A percentile compares a stretch with the other conserved stretches of the same genome.
phyloP scores from a whole-genome alignment of 768 basidiomycete genomes.

The Rhodocollybia butyracea region DNA sequence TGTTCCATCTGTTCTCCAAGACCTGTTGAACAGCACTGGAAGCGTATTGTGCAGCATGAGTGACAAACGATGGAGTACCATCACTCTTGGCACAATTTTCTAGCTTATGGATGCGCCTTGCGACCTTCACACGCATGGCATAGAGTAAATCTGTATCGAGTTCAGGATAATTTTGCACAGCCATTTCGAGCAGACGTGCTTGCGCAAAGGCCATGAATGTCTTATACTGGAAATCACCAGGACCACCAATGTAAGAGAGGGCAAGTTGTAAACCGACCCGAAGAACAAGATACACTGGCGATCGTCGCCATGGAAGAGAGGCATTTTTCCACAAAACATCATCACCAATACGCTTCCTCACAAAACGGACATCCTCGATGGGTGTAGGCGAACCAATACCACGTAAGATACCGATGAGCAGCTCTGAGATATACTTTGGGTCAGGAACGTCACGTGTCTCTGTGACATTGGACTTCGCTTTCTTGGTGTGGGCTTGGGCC shows the following conservation, averaged over 20 bases:
- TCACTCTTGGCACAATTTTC: constrained; percentile 6
- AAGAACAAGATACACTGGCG: constrained; percentile 46
- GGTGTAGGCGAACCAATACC: constrained; percentile 35
- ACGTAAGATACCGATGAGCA: constrained; percentile 45
- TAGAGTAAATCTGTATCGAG: constrained; percentile 33
- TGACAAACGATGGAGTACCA: constrained; percentile 17
- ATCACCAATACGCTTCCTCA: constrained; percentile 43
- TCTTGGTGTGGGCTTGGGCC: constrained; percentile 29
- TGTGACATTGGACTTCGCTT: constrained; percentile 29
- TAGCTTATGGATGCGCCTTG: constrained; percentile 36
- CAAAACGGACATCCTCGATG: constrained; percentile 22
- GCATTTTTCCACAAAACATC: constrained; percentile 38
- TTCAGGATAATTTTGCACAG: constrained; percentile 10
- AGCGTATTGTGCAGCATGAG: constrained; percentile 15
- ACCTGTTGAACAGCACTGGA: constrained; percentile 16
- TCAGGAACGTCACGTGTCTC: constrained; percentile 40
- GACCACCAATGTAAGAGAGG: constrained; percentile 14
- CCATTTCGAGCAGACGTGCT: constrained; percentile 22
- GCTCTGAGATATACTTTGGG: constrained; percentile 46
- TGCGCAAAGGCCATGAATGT: constrained; percentile 42
- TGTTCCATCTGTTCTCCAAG: constrained; percentile 32
- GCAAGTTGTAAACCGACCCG: constrained; percentile 44
- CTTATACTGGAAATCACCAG: constrained; percentile 34
- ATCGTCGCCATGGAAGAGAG: constrained; percentile 44
- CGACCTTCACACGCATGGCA: constrained; percentile 33